Conservation (phyloP, 2,329 filamentous ascomycete genomes). For the Trichoderma breve region DNA sequence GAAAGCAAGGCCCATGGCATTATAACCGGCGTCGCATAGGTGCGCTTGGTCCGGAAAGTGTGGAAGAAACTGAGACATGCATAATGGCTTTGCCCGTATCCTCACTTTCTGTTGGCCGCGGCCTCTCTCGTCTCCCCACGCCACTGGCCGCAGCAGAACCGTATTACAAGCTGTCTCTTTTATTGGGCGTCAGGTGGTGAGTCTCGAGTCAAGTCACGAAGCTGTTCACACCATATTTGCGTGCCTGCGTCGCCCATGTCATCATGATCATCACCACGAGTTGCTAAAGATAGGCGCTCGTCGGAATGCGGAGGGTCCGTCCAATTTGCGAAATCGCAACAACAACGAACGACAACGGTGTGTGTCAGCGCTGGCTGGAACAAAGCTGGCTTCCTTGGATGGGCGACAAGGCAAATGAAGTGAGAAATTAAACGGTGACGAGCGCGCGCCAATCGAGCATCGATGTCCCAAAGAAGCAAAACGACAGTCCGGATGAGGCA, state of each 20-base stretch:
- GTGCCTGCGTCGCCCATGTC: background rate
- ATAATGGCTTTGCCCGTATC: conserved; percentile 24
- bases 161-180: conserved; percentile 11
- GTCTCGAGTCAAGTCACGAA: conserved; percentile 6
- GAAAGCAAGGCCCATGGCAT: background rate
- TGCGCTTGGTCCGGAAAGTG: conserved; percentile 16
- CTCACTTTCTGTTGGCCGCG: conserved; percentile 21
- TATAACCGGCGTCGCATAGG: conserved; percentile 1
- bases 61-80: conserved; percentile 29
- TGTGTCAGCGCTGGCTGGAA: background rate
- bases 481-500: background rate
- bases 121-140: conserved; percentile 9
- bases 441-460: conserved; percentile 13
- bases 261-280: conserved; percentile 14
- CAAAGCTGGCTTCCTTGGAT: background rate
- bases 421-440: background rate
- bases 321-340: background rate
- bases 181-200: conserved; percentile 22
- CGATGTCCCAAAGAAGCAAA: conserved; percentile 16
- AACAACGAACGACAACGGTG: background rate
- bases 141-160: conserved; percentile 21
- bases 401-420: background rate
- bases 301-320: conserved; percentile 2
- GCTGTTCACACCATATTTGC: conserved; percentile 2
- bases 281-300: conserved; percentile 9